Evolutionary conservation across 805 yeast genomes (phyloP).

Genomic region (Nakazawaea holstii): DNA sequence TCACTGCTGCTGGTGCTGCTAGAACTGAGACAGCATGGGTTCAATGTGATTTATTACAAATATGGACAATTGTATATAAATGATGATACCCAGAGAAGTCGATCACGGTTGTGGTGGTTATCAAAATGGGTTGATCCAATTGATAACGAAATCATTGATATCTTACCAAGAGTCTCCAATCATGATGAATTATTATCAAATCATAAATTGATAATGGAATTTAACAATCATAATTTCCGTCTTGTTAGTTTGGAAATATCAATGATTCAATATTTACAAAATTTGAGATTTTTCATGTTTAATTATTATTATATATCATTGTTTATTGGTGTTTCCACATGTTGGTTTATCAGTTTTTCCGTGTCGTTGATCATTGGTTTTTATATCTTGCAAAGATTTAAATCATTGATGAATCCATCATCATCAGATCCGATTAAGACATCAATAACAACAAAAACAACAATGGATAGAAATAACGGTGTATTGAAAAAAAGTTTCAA

Average conservation of each 20-base stretch:
- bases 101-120: too few relatives aligned
- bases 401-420: not conserved
- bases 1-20: too few relatives aligned
- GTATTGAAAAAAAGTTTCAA: not conserved
- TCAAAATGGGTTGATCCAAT: too few relatives aligned
- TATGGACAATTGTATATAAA: not conserved
- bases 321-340: slow-evolving; percentile 2
- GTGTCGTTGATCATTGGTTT: not conserved
- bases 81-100: too few relatives aligned
- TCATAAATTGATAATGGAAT: slow-evolving; percentile 2
- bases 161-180: too few relatives aligned
- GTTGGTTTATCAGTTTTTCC: not conserved
- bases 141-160: too few relatives aligned
- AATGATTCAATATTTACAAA: not conserved
- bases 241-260: not conserved
- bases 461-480: too few relatives aligned
- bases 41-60: not conserved
- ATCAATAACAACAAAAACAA: not conserved
- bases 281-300: slow-evolving; percentile 4
- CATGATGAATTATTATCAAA: not conserved
- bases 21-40: too few relatives aligned
- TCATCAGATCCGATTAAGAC: not conserved
- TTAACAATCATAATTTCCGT: not conserved
- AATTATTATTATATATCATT: slow-evolving; percentile 6
- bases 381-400: not conserved